These are phyloP conservation scores for Ehretia macrophylla DNA, from an alignment of 257 asterid species.

Conservation along the genomic window DNA sequence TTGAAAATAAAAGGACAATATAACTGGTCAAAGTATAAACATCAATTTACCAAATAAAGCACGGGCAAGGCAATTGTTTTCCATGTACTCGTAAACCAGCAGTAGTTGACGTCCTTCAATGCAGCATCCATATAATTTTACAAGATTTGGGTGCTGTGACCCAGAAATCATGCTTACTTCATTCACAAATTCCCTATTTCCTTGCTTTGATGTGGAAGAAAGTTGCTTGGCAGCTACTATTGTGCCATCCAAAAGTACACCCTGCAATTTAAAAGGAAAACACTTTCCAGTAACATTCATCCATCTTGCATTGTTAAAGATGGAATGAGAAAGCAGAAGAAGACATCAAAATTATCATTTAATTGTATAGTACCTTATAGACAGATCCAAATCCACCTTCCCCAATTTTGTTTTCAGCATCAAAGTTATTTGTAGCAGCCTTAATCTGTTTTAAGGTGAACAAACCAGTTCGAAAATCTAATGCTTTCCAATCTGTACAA, in stretches of 20 bases:
- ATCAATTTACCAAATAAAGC: conserved; percentile 59
- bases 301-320: background rate
- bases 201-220: conserved; percentile 58
- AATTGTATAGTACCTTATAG: conserved; percentile 37
- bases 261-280: conserved; percentile 27
- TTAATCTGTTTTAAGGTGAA: conserved; percentile 54
- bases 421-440: conserved; percentile 54
- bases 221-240: conserved; percentile 62
- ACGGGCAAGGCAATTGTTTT: conserved; percentile 60
- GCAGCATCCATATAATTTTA: conserved; percentile 61
- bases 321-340: background rate
- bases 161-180: conserved; percentile 63
- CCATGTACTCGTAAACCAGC: conserved; percentile 68
- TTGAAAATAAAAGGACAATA: too few relatives aligned
- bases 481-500: conserved; percentile 47
- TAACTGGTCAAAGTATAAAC: too few relatives aligned
- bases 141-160: conserved; percentile 61
- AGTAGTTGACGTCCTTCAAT: conserved; percentile 53
- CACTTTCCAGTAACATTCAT: background rate
- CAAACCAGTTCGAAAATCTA: conserved; percentile 45
- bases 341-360: background rate
- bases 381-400: conserved; percentile 74
- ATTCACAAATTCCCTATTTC: conserved; percentile 59
- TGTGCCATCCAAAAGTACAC: conserved; percentile 47
- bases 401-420: conserved; percentile 52